Percentiles rank a stretch among this genome's conserved stretches.
These are phyloP conservation scores for Reutealis trisperma DNA, from an alignment of 345 rosid species.

Conservation along the genomic window DNA sequence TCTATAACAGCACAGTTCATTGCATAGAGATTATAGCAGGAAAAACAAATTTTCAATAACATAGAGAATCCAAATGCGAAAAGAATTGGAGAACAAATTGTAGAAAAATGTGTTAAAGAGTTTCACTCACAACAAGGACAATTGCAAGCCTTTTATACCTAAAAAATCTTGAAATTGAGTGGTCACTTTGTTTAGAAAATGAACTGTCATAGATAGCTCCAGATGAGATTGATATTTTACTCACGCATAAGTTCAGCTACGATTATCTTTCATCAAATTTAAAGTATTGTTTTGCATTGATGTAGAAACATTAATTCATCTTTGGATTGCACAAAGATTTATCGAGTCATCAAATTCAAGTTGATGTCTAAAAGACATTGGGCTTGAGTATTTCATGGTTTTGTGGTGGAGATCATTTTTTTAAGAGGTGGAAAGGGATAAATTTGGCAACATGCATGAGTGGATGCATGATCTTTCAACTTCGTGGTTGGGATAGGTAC, in stretches of 20 bases:
- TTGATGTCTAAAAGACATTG: background rate
- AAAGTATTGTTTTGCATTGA: constrained; percentile 32
- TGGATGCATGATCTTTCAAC: constrained; percentile 28
- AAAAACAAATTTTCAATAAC: no score
- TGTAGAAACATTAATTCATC: background rate
- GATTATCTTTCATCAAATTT: constrained; percentile 22
- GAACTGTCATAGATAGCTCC: background rate
- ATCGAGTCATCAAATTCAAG: background rate
- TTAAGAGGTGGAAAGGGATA: constrained; percentile 5
- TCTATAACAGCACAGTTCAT: no score
- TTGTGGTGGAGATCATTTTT: constrained; percentile 16
- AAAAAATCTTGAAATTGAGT: constrained; percentile 7
- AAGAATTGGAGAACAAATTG: constrained; percentile 6
- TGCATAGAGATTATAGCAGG: no score
- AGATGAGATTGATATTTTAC: background rate
- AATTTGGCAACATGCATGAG: background rate
- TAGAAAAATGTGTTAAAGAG: constrained; percentile 6
- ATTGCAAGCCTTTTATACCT: constrained; percentile 9
- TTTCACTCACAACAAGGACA: constrained; percentile 14
- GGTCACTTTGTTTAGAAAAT: background rate
- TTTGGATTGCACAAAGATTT: constrained; percentile 34
- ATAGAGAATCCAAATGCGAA: no score
- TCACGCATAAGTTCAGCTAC: constrained; percentile 28
- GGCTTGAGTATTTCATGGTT: background rate
- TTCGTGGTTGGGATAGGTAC: background rate